A percentile compares a stretch with the other conserved stretches of the same genome.
Evolutionary conservation across 1,284 basidiomycete genomes (phyloP).

Genomic region (Papiliotrema laurentii): DNA sequence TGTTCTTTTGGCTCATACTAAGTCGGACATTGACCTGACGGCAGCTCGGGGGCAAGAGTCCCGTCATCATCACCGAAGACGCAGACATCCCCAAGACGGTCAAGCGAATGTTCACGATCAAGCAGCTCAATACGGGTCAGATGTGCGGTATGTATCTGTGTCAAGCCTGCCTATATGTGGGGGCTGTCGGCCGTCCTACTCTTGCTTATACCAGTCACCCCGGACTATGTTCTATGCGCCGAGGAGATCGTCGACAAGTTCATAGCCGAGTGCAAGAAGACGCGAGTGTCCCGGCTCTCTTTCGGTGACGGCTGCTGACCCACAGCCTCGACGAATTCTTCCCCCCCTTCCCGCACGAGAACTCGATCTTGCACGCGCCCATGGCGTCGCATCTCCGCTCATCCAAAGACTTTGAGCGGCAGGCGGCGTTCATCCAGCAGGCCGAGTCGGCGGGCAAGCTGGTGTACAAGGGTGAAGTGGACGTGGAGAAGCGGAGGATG

Average conservation of each 20-base stretch:
- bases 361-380: constrained; percentile 46
- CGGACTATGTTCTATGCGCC: constrained; percentile 70
- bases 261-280: constrained; percentile 59
- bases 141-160: constrained; percentile 35
- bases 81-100: constrained; percentile 49
- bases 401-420: constrained; percentile 56
- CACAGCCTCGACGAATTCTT: constrained; percentile 36
- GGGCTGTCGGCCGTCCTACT: background rate
- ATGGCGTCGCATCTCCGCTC: constrained; percentile 53
- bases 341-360: constrained; percentile 47
- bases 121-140: constrained; percentile 57
- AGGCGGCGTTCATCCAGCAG: constrained; percentile 60
- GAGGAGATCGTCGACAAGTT: constrained; percentile 61
- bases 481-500: constrained; percentile 51
- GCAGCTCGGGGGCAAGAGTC: constrained; percentile 74
- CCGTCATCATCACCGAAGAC: constrained; percentile 69
- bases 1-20: background rate
- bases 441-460: constrained; percentile 61
- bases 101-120: constrained; percentile 66
- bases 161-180: background rate
- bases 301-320: background rate
- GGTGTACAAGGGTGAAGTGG: constrained; percentile 63
- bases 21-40: background rate
- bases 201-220: constrained; percentile 55
- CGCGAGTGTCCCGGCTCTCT: constrained; percentile 37